These are phyloP conservation scores for Dactylellina drechsleri DNA, from an alignment of 2,329 filamentous ascomycete species.

Conservation along the genomic window DNA sequence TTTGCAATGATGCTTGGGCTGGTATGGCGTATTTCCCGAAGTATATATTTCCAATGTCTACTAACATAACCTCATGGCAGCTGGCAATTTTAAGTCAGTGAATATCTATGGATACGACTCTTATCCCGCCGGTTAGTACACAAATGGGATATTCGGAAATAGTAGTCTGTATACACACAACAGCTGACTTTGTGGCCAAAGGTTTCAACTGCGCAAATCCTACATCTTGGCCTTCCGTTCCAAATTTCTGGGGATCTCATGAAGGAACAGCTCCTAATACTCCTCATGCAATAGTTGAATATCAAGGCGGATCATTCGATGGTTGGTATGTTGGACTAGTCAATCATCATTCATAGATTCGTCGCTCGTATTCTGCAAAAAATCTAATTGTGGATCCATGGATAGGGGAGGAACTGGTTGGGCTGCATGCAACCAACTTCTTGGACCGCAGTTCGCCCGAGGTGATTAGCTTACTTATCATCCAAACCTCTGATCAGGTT, in stretches of 20 bases:
- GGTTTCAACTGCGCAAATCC: conserved; percentile 72
- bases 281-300: conserved; percentile 72
- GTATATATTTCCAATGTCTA: too few species aligned
- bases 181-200: too few species aligned
- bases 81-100: conserved; percentile 65
- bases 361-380: too few species aligned
- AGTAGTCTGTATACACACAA: too few species aligned
- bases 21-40: neutral
- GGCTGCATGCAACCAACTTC: conserved; percentile 72
- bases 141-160: too few species aligned
- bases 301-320: conserved; percentile 77
- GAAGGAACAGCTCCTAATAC: conserved; percentile 72
- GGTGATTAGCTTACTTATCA: conserved; percentile 58
- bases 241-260: conserved; percentile 69
- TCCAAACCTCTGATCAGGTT: neutral
- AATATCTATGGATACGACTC: conserved; percentile 75
- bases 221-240: conserved; percentile 63
- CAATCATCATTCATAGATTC: too few species aligned
- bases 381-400: too few species aligned
- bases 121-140: conserved; percentile 65
- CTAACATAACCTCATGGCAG: neutral
- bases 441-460: conserved; percentile 78
- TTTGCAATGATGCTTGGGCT: conserved; percentile 76
- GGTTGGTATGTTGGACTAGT: conserved; percentile 65
- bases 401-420: conserved; percentile 74